Evolutionary conservation across 129 eudicot species (phyloP), one percentile per base, ranked within the genome.

Genomic region (carrot (Daucus carota)): DNA sequence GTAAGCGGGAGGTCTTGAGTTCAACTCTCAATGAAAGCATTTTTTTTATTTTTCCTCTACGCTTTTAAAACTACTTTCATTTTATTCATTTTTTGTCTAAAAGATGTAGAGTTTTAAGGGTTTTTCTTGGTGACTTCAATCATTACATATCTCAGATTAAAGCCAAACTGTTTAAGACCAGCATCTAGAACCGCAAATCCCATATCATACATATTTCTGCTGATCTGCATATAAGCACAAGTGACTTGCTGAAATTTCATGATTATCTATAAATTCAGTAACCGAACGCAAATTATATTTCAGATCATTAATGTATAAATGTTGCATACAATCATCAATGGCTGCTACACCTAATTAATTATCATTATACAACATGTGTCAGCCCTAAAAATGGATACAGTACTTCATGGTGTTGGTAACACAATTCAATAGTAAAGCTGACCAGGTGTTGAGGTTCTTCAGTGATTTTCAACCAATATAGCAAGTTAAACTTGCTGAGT

Each of bases 1-100:
- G 90, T 88, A 85, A 85, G 96, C 91, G 96, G 89, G 97, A 89
- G 96, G 97, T 92, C 97, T 87, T 89, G 89, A 92, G 92, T 87
- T 89, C 96, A 82, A 92, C 90, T 92, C 96, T 92, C 97, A 92
- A 85, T 71, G 74, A 71, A 71, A 71, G 74, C 74, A 70, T 2
- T 59, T 20, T 50, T 57, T n/a, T n/a, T 5, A 36, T 5, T 5
- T 36, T 36, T 36, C 2, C 40, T n/a, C n/a, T n/a, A n/a, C n/a
- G n/a, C n/a, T n/a, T n/a, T n/a, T n/a, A n/a, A n/a, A n/a, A n/a
- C n/a, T n/a, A n/a, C n/a, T n/a, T n/a, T n/a, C n/a, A n/a, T n/a
- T n/a, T n/a, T n/a, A n/a, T n/a, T n/a, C n/a, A n/a, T n/a, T n/a
- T n/a, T n/a, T n/a, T n/a, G n/a, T n/a, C n/a, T n/a, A n/a, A n/a